These are phyloP conservation scores for Leishmania turanica DNA, from an alignment of 208 protist genomes.

Conservation along the genomic window DNA sequence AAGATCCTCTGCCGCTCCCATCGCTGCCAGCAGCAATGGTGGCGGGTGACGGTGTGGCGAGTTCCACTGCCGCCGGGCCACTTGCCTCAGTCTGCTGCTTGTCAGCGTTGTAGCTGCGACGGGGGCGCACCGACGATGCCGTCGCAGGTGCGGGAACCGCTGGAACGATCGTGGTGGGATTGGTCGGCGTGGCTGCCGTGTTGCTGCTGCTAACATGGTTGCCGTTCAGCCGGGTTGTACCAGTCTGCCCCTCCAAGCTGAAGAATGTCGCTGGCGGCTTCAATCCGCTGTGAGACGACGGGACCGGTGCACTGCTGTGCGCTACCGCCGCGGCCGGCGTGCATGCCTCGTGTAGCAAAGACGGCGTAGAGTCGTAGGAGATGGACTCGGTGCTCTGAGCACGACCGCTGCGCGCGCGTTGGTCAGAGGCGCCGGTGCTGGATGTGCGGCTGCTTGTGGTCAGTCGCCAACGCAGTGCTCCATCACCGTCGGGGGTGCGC, in stretches of 20 bases:
- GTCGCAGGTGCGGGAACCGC: neutral
- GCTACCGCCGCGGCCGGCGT: neutral
- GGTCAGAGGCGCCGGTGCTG: constrained; percentile 11
- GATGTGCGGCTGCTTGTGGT: constrained; percentile 15
- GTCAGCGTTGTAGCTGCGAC: neutral
- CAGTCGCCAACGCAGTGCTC: neutral
- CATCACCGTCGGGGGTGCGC: constrained; percentile 8
- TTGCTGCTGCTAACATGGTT: neutral
- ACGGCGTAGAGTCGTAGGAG: neutral
- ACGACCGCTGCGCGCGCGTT: neutral
- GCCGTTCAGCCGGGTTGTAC: neutral
- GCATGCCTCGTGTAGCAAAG: neutral
- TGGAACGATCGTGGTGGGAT: neutral
- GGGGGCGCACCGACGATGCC: neutral
- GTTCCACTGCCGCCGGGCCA: neutral
- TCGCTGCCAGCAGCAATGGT: neutral
- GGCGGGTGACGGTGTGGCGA: neutral
- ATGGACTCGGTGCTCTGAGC: neutral
- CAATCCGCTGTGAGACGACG: neutral
- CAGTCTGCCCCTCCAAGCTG: constrained; percentile 8
- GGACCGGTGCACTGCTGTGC: neutral
- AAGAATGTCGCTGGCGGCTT: constrained; percentile 1
- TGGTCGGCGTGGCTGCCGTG: neutral
- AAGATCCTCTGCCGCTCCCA: neutral
- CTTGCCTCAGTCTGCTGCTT: neutral